Evolutionary conservation across 2,329 filamentous ascomycete species (phyloP).

Genomic region (Leptographium galeiforme): DNA sequence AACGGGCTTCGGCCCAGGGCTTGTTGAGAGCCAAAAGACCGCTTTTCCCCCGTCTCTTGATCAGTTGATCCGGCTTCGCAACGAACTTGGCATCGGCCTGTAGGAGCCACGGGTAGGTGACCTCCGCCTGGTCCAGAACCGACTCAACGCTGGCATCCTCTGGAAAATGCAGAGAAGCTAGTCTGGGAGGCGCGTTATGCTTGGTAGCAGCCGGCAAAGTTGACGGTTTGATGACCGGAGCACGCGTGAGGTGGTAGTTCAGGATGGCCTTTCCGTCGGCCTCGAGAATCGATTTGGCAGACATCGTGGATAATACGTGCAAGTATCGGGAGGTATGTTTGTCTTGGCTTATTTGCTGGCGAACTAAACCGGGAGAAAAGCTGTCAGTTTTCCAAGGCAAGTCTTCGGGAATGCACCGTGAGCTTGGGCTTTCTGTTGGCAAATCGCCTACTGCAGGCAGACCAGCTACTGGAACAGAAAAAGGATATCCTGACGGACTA

Average conservation of each 20-base stretch:
- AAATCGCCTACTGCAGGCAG: no score
- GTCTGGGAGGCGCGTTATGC: conserved; percentile 85
- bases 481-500: background rate
- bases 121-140: conserved; percentile 88
- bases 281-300: conserved; percentile 94
- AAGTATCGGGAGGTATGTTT: background rate
- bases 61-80: conserved; percentile 98
- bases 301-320: conserved; percentile 38
- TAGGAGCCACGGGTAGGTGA: conserved; percentile 93
- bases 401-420: no score
- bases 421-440: no score
- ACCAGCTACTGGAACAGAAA: no score
- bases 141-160: conserved; percentile 72
- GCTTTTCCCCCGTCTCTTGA: conserved; percentile 99
- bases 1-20: conserved; percentile 85
- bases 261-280: conserved; percentile 99
- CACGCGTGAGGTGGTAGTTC: conserved; percentile 99
- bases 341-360: background rate
- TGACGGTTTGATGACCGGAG: conserved; percentile 93
- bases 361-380: background rate
- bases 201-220: conserved; percentile 71
- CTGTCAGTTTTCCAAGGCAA: background rate
- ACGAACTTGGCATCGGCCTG: conserved; percentile 78
- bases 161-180: conserved; percentile 86
- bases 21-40: conserved; percentile 94